Conservation (phyloP, 169 alveolate species). For the Eimeria maxima region DNA sequence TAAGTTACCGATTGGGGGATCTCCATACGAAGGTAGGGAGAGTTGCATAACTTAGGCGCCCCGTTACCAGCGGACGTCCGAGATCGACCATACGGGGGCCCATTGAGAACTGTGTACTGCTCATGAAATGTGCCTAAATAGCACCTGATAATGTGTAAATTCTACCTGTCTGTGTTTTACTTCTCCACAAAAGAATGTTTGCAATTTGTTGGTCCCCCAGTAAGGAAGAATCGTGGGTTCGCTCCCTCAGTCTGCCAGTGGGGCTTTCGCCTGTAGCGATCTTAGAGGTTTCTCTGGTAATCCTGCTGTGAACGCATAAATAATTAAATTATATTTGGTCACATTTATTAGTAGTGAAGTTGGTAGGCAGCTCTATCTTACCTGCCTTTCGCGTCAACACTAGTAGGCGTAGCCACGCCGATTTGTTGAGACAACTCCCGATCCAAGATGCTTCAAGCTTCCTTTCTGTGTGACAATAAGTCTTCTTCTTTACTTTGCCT, state of each 20-base stretch:
- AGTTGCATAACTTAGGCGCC: not conserved
- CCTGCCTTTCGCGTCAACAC: no score
- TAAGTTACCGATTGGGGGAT: not conserved
- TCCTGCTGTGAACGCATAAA: not conserved
- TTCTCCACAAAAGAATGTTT: not conserved
- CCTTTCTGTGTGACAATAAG: not conserved
- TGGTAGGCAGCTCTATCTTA: no score
- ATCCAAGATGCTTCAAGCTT: not conserved
- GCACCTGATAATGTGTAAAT: not conserved
- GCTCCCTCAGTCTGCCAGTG: not conserved
- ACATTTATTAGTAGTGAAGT: not conserved
- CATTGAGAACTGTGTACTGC: not conserved
- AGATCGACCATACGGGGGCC: not conserved
- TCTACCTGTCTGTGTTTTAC: not conserved
- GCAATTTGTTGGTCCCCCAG: not conserved
- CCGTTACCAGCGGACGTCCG: not conserved
- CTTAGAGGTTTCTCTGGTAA: not conserved
- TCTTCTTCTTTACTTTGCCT: not conserved
- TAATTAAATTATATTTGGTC: no score
- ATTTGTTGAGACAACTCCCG: not conserved
- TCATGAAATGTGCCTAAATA: not conserved
- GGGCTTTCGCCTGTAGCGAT: not conserved
- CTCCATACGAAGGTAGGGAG: not conserved
- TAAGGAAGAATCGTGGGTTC: not conserved
- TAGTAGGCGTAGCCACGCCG: no score